These are phyloP conservation scores for Rhizopus arrhizus DNA, from an alignment of 371 early-diverging fungal species.

Conservation along the genomic window DNA sequence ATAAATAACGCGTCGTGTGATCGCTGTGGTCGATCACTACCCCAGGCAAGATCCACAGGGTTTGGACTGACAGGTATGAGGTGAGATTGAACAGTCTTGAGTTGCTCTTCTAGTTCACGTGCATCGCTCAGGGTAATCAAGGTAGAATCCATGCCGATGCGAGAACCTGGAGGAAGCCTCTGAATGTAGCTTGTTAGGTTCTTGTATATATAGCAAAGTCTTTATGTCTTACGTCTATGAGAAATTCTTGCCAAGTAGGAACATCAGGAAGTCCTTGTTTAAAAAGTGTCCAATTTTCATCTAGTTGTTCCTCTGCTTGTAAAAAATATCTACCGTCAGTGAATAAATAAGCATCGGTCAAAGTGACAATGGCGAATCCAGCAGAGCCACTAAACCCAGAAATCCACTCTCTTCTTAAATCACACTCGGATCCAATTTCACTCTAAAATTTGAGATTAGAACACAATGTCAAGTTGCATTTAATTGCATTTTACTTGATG, in stretches of 20 bases:
- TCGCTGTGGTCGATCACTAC: conserved; percentile 61
- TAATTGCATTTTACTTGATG: conserved; percentile 64
- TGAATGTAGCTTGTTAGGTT: conserved; percentile 9
- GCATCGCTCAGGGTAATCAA: conserved; percentile 76
- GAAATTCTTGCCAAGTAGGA: conserved; percentile 89
- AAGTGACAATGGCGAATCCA: conserved; percentile 82
- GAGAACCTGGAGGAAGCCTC: conserved; percentile 67
- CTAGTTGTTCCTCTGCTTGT: conserved; percentile 94
- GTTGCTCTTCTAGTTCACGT: conserved; percentile 52
- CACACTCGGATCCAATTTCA: conserved; percentile 91
- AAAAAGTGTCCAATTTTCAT: conserved; percentile 89
- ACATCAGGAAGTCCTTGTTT: conserved; percentile 87
- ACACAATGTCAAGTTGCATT: neutral
- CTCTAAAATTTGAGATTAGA: conserved; percentile 56
- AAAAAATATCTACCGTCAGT: conserved; percentile 99
- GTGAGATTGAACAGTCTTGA: conserved; percentile 54
- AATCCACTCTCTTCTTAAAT: conserved; percentile 86
- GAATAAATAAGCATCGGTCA: conserved; percentile 79
- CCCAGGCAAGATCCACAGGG: conserved; percentile 87
- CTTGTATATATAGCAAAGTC: neutral
- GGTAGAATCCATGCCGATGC: conserved; percentile 86
- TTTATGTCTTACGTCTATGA: conserved; percentile 54
- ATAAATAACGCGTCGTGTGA: conserved; percentile 67
- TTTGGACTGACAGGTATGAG: conserved; percentile 65
- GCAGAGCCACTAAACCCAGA: conserved; percentile 97